These are phyloP conservation scores for Boletellus ananas DNA, from an alignment of 768 basidiomycete genomes.

Conservation along the genomic window DNA sequence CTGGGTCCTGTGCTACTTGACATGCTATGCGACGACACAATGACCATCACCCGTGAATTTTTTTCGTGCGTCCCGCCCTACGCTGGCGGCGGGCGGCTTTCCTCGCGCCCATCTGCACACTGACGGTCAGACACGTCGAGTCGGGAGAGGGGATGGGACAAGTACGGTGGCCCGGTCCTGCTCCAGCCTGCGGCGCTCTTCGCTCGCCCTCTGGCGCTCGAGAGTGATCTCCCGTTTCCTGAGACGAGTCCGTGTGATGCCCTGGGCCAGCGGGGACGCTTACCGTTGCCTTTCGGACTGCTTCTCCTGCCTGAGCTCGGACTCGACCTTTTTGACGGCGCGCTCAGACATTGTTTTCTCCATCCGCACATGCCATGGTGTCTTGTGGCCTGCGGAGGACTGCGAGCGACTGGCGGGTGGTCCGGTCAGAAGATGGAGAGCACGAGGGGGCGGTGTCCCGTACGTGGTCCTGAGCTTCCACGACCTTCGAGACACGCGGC, in stretches of 20 bases:
- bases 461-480: constrained; percentile 60
- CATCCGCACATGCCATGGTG: constrained; percentile 71
- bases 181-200: constrained; percentile 61
- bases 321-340: constrained; percentile 70
- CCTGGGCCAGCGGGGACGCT: constrained; percentile 6
- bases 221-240: constrained; percentile 67
- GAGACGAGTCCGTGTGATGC: constrained; percentile 3
- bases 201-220: constrained; percentile 67
- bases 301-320: constrained; percentile 75
- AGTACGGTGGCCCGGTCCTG: constrained; percentile 32
- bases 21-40: not conserved
- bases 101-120: constrained; percentile 68
- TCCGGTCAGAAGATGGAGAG: constrained; percentile 3
- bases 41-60: constrained; percentile 64
- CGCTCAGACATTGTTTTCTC: constrained; percentile 58
- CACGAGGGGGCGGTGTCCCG: constrained; percentile 12
- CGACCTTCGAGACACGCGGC: constrained; percentile 64
- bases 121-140: constrained; percentile 1
- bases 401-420: constrained; percentile 55
- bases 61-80: constrained; percentile 73
- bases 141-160: not conserved
- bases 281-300: constrained; percentile 61
- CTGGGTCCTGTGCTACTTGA: not conserved
- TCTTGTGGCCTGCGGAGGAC: constrained; percentile 59
- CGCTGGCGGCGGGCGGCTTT: constrained; percentile 72